A percentile compares a stretch with the other conserved stretches of the same genome.
These are phyloP conservation scores for Hansenula anomala DNA, from an alignment of 1,139 yeast species.

Conservation along the genomic window DNA sequence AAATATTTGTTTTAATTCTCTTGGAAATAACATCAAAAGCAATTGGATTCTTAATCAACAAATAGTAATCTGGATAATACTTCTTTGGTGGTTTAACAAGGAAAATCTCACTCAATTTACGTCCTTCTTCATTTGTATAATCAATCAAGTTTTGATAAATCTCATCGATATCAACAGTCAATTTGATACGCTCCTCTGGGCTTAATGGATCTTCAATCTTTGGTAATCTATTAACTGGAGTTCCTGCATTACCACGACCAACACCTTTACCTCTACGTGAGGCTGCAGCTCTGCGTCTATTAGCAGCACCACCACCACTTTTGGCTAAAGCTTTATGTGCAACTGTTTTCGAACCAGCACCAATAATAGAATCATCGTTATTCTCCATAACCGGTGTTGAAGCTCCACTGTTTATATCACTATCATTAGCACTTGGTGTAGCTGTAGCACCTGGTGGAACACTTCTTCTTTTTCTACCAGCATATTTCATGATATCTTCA, in stretches of 20 bases:
- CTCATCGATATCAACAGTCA: slow-evolving; percentile 37
- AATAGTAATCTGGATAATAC: slow-evolving; percentile 83
- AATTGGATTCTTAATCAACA: slow-evolving; percentile 73
- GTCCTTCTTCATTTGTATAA: slow-evolving; percentile 38
- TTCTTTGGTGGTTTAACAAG: slow-evolving; percentile 65
- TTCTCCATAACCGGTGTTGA: slow-evolving; percentile 7
- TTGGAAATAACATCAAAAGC: slow-evolving; percentile 68
- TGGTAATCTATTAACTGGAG: slow-evolving; percentile 34
- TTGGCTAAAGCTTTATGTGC: slow-evolving; percentile 10
- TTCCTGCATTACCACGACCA: slow-evolving; percentile 13
- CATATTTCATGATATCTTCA: not conserved
- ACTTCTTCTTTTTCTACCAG: slow-evolving; percentile 21
- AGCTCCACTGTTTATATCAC: slow-evolving; percentile 8
- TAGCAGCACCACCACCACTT: slow-evolving; percentile 5
- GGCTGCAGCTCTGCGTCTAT: slow-evolving; percentile 1
- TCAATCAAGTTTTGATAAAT: slow-evolving; percentile 42
- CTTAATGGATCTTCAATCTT: slow-evolving; percentile 33
- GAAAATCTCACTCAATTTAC: slow-evolving; percentile 55
- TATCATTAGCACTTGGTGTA: slow-evolving; percentile 8
- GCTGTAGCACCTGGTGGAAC: slow-evolving; percentile 11
- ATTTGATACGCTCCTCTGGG: slow-evolving; percentile 36
- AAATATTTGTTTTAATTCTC: slow-evolving; percentile 49
- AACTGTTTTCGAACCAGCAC: slow-evolving; percentile 9
- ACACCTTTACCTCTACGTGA: slow-evolving; percentile 16
- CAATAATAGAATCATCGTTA: slow-evolving; percentile 2